Conservation (phyloP, 305 asterid species). For the Solanum hybrid region DNA sequence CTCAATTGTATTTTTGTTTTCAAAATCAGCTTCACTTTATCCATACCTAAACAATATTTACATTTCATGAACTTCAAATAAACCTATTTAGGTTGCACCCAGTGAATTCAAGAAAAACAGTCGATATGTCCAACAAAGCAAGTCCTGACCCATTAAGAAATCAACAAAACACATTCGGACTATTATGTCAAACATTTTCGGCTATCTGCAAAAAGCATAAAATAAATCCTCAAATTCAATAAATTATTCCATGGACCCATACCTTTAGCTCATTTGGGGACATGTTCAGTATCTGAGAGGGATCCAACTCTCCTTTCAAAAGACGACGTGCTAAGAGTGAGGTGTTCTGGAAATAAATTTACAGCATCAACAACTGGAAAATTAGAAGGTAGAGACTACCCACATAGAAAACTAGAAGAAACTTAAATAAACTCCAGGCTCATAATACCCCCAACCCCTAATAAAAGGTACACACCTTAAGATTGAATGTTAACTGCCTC, state of each 20-base stretch:
- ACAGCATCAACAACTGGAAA: conserved; percentile 10
- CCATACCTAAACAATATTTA: neutral
- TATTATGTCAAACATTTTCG: neutral
- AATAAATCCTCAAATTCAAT: neutral
- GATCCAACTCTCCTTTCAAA: conserved; percentile 71
- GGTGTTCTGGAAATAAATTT: conserved; percentile 35
- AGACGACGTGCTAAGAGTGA: conserved; percentile 53
- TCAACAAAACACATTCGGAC: neutral
- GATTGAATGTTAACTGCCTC: conserved; percentile 64
- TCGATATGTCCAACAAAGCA: neutral
- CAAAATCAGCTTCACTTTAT: neutral
- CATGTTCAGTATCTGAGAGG: conserved; percentile 64
- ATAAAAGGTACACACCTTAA: conserved; percentile 34
- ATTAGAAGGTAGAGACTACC: neutral
- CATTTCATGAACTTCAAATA: neutral
- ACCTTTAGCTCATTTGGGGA: conserved; percentile 78
- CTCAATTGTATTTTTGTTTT: neutral
- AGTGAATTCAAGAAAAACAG: neutral
- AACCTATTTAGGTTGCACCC: neutral
- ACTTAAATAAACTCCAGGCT: neutral
- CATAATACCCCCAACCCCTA: neutral
- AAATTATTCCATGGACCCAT: neutral
- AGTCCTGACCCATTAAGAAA: neutral
- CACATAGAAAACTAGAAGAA: neutral
- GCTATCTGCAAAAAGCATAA: neutral